phyloP scores from a whole-genome alignment of 768 basidiomycete species.

The Tylopilus felleus region DNA sequence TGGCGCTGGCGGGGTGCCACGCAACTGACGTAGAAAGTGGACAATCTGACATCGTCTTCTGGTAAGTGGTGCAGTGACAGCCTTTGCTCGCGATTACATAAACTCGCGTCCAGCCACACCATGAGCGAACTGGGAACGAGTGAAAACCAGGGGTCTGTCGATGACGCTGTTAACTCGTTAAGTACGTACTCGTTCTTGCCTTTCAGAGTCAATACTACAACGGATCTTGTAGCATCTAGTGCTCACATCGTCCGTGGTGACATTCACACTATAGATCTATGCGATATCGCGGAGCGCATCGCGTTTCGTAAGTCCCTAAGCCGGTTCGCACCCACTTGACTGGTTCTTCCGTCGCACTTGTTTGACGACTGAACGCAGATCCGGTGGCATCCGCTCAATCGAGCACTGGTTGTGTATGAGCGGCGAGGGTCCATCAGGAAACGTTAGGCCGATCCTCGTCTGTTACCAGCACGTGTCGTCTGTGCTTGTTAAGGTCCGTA shows the following conservation, averaged over 20 bases:
- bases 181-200: neutral
- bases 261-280: neutral
- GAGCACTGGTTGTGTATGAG: neutral
- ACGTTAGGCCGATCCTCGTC: neutral
- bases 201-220: neutral
- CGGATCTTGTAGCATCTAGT: neutral
- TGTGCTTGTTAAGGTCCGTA: slow-evolving; percentile 7
- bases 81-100: neutral
- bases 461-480: neutral
- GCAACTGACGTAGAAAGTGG: neutral
- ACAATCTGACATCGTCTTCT: neutral
- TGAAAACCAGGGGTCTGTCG: neutral
- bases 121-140: neutral
- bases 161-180: neutral
- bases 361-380: neutral
- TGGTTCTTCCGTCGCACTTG: neutral
- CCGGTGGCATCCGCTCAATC: neutral
- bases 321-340: slow-evolving; percentile 2
- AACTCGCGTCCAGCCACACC: neutral
- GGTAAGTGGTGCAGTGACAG: neutral
- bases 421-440: neutral
- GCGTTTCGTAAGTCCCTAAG: neutral
- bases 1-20: neutral
- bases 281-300: slow-evolving; percentile 7
- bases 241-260: neutral